A percentile compares a stretch with the other conserved stretches of the same genome.
Evolutionary conservation across 768 basidiomycete genomes (phyloP).

Genomic region (Dacryopinax primogenitus): DNA sequence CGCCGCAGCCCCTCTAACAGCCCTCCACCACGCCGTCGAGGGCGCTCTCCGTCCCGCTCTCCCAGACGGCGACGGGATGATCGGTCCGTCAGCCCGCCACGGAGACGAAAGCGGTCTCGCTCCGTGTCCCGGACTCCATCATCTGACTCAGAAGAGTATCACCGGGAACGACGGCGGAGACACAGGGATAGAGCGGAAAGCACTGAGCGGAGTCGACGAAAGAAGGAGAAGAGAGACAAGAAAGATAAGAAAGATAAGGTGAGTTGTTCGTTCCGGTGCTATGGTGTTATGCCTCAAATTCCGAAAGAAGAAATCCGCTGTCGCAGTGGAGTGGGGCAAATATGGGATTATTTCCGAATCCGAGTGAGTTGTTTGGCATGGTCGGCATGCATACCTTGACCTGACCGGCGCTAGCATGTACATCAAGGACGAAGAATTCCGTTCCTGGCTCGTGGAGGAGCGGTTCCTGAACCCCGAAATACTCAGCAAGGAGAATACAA

Average conservation of each 20-base stretch:
- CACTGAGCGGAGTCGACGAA: conserved; percentile 10
- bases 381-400: conserved; percentile 5
- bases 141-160: conserved; percentile 17
- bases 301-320: conserved; percentile 46
- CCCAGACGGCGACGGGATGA: conserved; percentile 8
- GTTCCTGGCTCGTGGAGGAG: conserved; percentile 88
- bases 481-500: conserved; percentile 68
- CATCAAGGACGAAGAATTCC: conserved; percentile 73
- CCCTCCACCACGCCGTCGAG: conserved; percentile 3
- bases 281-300: background rate
- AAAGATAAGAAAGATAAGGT: conserved; percentile 59
- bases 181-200: conserved; percentile 18
- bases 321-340: conserved; percentile 73
- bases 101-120: conserved; percentile 12
- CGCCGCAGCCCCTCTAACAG: conserved; percentile 9
- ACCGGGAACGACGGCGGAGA: conserved; percentile 17
- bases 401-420: conserved; percentile 46
- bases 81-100: conserved; percentile 9
- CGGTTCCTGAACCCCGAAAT: conserved; percentile 83
- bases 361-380: conserved; percentile 46
- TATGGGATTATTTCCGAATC: conserved; percentile 73
- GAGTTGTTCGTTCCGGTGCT: too few species aligned
- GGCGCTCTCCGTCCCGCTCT: conserved; percentile 12
- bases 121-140: conserved; percentile 12
- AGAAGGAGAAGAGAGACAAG: conserved; percentile 39